Conservation (phyloP, 257 asterid species). For the Petunia secreta region DNA sequence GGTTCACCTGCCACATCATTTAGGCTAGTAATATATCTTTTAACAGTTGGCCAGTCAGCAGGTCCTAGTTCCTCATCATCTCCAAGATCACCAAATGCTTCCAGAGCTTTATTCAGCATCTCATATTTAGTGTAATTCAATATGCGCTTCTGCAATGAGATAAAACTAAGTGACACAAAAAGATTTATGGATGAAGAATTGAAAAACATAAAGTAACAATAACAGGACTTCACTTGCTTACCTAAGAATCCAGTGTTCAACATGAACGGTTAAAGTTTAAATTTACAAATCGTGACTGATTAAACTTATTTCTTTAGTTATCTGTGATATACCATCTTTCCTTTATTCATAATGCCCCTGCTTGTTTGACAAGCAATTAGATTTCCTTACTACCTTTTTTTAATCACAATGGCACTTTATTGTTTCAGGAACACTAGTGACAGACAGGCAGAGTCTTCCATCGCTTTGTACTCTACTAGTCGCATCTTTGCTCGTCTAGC, state of each 20-base stretch:
- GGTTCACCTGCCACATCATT: slow-evolving; percentile 69
- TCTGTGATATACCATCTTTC: not conserved
- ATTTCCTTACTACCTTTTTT: not conserved
- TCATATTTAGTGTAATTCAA: slow-evolving; percentile 80
- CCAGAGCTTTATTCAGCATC: slow-evolving; percentile 93
- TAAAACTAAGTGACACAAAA: not conserved
- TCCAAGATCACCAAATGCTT: slow-evolving; percentile 89
- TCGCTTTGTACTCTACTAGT: not conserved
- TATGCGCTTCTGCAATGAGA: slow-evolving; percentile 67
- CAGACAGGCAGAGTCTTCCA: not conserved
- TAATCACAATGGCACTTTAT: not conserved
- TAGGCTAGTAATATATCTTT: slow-evolving; percentile 69
- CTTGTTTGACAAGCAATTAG: not conserved
- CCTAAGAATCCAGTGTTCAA: slow-evolving; percentile 2
- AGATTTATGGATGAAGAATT: not conserved
- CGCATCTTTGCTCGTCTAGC: not conserved
- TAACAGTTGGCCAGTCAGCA: slow-evolving; percentile 91
- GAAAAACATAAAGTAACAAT: not conserved
- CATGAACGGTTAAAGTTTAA: not conserved
- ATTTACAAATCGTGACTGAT: not conserved
- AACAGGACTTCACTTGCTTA: slow-evolving; percentile 9
- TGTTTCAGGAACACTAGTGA: not conserved
- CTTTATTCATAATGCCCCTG: not conserved
- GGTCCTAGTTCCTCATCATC: slow-evolving; percentile 99
- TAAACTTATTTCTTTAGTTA: not conserved